These are phyloP conservation scores for Candida mattraensis DNA, from an alignment of 805 yeast genomes.

Conservation along the genomic window DNA sequence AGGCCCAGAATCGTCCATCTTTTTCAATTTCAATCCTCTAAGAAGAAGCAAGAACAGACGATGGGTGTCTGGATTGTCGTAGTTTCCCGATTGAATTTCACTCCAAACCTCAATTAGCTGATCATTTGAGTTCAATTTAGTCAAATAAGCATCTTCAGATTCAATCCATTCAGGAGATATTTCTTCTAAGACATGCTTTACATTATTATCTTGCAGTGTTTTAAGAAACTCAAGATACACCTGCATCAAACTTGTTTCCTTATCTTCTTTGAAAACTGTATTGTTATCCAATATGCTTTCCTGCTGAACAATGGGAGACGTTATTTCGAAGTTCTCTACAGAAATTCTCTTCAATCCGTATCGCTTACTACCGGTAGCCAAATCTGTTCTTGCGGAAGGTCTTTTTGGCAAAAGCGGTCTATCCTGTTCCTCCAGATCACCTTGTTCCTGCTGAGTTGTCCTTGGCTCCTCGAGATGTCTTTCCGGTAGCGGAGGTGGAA, in stretches of 20 bases:
- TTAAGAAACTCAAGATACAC: constrained; percentile 13
- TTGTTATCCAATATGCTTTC: too few relatives aligned
- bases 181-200: constrained; percentile 12
- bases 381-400: constrained; percentile 5
- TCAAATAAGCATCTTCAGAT: constrained; percentile 20
- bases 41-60: constrained; percentile 20
- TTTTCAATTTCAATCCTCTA: constrained; percentile 13
- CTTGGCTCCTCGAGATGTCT: constrained; percentile 1
- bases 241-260: constrained; percentile 2
- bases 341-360: constrained; percentile 15
- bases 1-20: constrained; percentile 5
- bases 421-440: background rate
- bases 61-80: constrained; percentile 18
- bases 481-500: constrained; percentile 9
- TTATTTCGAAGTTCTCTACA: constrained; percentile 16
- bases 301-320: constrained; percentile 13
- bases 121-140: constrained; percentile 22
- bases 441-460: background rate
- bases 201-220: constrained; percentile 13
- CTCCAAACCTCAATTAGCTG: constrained; percentile 22
- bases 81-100: constrained; percentile 22
- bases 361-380: constrained; percentile 1
- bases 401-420: constrained; percentile 15
- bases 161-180: constrained; percentile 13
- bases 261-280: too few relatives aligned